Evolutionary conservation across 371 early-diverging fungal genomes (phyloP), one percentile per base, ranked within the genome.

Genomic region (Lichtheimia corymbifera): DNA sequence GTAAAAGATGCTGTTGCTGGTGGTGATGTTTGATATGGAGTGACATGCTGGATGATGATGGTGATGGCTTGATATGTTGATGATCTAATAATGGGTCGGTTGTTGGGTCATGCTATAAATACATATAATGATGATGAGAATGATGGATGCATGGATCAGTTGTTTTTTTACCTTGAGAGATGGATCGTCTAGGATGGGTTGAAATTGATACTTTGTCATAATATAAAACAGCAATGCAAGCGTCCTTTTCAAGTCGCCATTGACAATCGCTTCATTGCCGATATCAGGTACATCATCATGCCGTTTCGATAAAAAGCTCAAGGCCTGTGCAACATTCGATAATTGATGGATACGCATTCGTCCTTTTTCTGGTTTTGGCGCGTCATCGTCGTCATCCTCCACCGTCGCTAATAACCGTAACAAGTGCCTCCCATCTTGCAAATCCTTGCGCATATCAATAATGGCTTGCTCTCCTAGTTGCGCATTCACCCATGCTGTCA

Each of bases 401-500:
- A 86, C 76, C 0, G 74, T 75, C 50, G 86, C 74, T 25, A 91
- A 66, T 6, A 89, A 77, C 41, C 77, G 74, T 5, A 90, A 67
- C 5, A 90, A 67, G 40, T 71, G 75, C 50, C 77, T 84, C 41
- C 90, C 89, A 63, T 87, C 88, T 56, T 82, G 72, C 55, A 87
- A 79, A 63, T 85, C 89, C 42, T 65, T 74, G 27, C 85, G 83
- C 52, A 85, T 82, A 50, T 72, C 58, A 51, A 43, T 20, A 49
- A 78, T 58, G 53, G 53, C 42, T 55, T 74, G 73, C 25, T 72
- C 62, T 69, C 60, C 67, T 22, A 94, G 83, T 68, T 91, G 85
- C 56, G 79, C 76, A 67, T 94, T 94, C 64, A 90, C 84, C 94
- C 94, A 94, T 53, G 88, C 88, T 43, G 90, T 91, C 57, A 94